Base-by-base conservation (phyloP, 768 basidiomycete genomes). In the Phanerodontia chrysosporium region DNA sequence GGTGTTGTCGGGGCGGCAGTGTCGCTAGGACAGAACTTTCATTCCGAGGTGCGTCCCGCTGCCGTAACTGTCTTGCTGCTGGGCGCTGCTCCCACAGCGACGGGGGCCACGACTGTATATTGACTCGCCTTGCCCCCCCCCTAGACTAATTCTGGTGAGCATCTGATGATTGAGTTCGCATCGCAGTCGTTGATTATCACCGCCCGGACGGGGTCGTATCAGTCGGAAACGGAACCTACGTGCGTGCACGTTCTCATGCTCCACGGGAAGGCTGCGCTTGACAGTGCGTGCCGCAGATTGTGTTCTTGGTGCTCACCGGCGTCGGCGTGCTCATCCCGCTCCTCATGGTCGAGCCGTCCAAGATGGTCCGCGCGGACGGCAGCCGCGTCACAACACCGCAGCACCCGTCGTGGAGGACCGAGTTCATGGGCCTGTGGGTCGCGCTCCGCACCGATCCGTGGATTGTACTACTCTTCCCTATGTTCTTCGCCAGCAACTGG, bases 401-500 rank as follows among this genome's bases (percentile, higher is more conserved):
- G 25, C 84, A 91, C 45, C 86, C 89, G 18, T 87, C 87, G 2
- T 92, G 90, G 90, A 89, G 82, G 67, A 78, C 80, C 21, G 91
- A 93, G 69, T 74, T 93, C 54, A 77, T 78, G 60, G 85, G 86
- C 12, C 80, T 93, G 22, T 90, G 80, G 73, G 64, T 86, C 48
- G 82, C 87, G 2, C 75, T 94, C 45, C 79, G 74, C 57, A 85
- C 81, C 13, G 91, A 93, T 66, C 89, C 88, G 0, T 76, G 79
- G 73, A 83, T 94, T 64, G 60, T 92, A 16, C 73, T 90, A 3
- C 79, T 92, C 21, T 89, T 93, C 76, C 92, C 91, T 13, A 89
- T 92, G 86, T 92, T 92, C 72, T 83, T 91, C 56, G 83, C 87
- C 8, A 87, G 85, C 44, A 92, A 92, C 70, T 92, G 87, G 82